Evolutionary conservation across 164 flowering plant species (phyloP).

Genomic region (Macadamia integrifolia): DNA sequence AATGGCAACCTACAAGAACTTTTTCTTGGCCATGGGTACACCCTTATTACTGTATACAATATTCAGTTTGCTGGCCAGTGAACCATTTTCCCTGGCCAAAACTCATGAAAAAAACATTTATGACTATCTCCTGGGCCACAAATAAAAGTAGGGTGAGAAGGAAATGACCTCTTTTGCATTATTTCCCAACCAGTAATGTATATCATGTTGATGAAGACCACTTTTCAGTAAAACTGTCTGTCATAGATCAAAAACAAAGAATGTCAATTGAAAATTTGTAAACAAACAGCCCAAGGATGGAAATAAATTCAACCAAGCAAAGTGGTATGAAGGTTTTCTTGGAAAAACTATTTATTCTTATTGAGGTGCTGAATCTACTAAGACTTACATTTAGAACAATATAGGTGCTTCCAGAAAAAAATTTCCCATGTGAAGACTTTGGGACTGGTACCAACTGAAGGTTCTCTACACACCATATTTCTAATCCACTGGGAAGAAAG

Average conservation of each 20-base stretch:
- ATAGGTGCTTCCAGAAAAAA: conserved; percentile 60
- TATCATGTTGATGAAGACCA: conserved; percentile 46
- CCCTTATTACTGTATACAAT: no score
- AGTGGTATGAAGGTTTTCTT: no score
- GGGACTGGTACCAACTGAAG: conserved; percentile 41
- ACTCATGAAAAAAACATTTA: not conserved
- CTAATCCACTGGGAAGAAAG: conserved; percentile 41
- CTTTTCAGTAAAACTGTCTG: conserved; percentile 51
- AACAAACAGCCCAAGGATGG: no score
- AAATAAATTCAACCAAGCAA: no score
- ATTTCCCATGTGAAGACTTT: conserved; percentile 49
- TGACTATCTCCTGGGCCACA: not conserved
- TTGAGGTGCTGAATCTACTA: not conserved
- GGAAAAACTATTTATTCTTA: no score
- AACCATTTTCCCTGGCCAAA: no score
- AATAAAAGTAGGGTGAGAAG: not conserved
- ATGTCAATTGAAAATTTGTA: conserved; percentile 3
- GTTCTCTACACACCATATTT: conserved; percentile 63
- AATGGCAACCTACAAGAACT: not conserved
- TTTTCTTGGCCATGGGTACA: no score
- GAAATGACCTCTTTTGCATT: conserved; percentile 40
- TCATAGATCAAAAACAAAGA: conserved; percentile 11
- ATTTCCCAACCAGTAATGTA: conserved; percentile 73
- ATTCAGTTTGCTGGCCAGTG: no score
- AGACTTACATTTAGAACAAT: conserved; percentile 49